Evolutionary conservation across 805 yeast genomes (phyloP).

Genomic region (Yarrowia bubula): DNA sequence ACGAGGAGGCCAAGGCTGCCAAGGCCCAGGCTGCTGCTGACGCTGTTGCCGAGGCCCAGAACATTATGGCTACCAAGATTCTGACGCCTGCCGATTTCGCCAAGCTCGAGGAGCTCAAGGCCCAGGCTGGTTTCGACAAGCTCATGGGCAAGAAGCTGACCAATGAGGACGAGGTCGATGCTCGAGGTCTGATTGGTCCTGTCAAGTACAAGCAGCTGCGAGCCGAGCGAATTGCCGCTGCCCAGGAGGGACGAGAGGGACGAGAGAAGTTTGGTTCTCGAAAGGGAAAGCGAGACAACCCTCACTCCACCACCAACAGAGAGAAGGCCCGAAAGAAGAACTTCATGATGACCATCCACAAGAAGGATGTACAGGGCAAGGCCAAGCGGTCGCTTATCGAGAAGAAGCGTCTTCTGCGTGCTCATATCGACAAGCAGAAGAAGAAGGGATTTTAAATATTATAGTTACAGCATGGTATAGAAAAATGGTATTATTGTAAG

Average conservation of each 20-base stretch:
- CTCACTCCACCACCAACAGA: constrained; percentile 88
- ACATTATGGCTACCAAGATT: constrained; percentile 69
- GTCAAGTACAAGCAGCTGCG: constrained; percentile 76
- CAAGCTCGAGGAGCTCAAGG: constrained; percentile 81
- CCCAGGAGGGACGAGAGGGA: constrained; percentile 88
- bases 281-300: constrained; percentile 67
- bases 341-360: constrained; percentile 97
- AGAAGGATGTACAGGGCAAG: constrained; percentile 90
- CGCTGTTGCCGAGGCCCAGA: constrained; percentile 39
- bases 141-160: constrained; percentile 46
- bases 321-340: constrained; percentile 98
- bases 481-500: constrained; percentile 8
- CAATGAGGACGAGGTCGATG: constrained; percentile 86
- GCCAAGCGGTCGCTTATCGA: constrained; percentile 86
- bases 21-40: constrained; percentile 36
- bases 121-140: constrained; percentile 82
- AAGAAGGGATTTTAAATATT: constrained; percentile 61
- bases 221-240: constrained; percentile 86
- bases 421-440: constrained; percentile 88
- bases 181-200: constrained; percentile 71
- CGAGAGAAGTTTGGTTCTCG: constrained; percentile 87
- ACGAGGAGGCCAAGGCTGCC: constrained; percentile 34
- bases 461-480: constrained; percentile 5
- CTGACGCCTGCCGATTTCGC: constrained; percentile 98
- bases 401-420: constrained; percentile 78